These are phyloP conservation scores for Lonicera japonica DNA, from an alignment of 129 eudicot genomes.

Conservation along the genomic window DNA sequence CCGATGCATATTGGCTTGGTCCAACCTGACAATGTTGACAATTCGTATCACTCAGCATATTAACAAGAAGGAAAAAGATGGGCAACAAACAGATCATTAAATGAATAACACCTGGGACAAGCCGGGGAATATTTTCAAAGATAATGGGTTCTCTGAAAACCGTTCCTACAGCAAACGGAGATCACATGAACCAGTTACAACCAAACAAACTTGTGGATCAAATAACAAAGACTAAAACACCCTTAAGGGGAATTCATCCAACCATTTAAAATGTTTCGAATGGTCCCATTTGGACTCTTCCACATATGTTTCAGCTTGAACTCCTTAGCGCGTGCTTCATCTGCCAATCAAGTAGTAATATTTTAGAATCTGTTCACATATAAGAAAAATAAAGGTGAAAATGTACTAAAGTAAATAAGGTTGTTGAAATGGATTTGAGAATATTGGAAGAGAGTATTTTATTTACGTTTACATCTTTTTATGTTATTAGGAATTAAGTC, in stretches of 20 bases:
- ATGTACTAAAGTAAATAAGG: too few species aligned
- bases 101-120: constrained; percentile 55
- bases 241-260: neutral
- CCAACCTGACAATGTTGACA: too few species aligned
- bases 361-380: too few species aligned
- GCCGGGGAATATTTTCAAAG: constrained; percentile 78
- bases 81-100: too few species aligned
- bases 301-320: constrained; percentile 74
- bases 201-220: neutral
- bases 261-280: constrained; percentile 84
- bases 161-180: constrained; percentile 45
- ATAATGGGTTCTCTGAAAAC: constrained; percentile 93
- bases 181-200: neutral
- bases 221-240: neutral
- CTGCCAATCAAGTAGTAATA: constrained; percentile 16
- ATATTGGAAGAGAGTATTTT: too few species aligned
- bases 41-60: neutral
- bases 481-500: too few species aligned
- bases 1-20: too few species aligned
- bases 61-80: neutral
- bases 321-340: constrained; percentile 56
- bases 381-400: too few species aligned
- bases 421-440: too few species aligned
- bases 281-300: constrained; percentile 93
- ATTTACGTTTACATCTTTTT: too few species aligned